Evolutionary conservation across 805 yeast species (phyloP), one percentile per base, ranked within the genome.

Genomic region (Candida ortonii): DNA sequence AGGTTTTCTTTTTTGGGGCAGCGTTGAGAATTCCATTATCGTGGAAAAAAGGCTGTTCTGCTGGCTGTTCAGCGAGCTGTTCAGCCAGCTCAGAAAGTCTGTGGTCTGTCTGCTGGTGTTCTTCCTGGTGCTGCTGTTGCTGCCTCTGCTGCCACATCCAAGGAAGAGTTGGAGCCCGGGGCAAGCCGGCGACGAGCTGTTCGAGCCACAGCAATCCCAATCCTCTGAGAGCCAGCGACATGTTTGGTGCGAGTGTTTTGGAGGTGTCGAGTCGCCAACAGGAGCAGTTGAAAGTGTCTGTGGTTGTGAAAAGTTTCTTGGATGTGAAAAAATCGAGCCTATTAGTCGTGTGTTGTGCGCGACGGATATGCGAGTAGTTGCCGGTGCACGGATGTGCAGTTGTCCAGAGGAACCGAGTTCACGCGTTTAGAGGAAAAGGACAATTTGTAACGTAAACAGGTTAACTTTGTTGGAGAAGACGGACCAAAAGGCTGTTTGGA

Each of bases 1-100:
- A 87, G 2, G 78, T 78, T 61, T 88, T 89, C 76, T 89, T 88
- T 70, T 93, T 93, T 36, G 98, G 97, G 6, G 80, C 97, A 5
- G 98, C 98, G 47, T 69, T 68, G 34, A 86, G 65, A 19, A 84
- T 73, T n/a, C 94, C 95, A 46, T 78, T 72, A 47, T 78, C 84
- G 19, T 69, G 60, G 59, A 71, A 69, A 38, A 65, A 59, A 38
- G 69, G 67, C 4, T 65, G 70, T 19, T 52, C 53, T 8, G 56
- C 60, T 6, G 47, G 38, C 22, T 21, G 33, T 11, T 60, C 59
- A 39, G 64, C 65, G 22, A 73, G 47, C 43, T 64, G 62, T 47
- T 68, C 33, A 16, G 33, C 33, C 10, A 30, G 26, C 15, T 30
- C 26, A 3, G 33, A 19, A 7, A 30, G 16, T 22, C 33, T 30